Evolutionary conservation across 1,284 basidiomycete species (phyloP), one percentile per base, ranked within the genome.

Genomic region (Rhodotorula sp.): DNA sequence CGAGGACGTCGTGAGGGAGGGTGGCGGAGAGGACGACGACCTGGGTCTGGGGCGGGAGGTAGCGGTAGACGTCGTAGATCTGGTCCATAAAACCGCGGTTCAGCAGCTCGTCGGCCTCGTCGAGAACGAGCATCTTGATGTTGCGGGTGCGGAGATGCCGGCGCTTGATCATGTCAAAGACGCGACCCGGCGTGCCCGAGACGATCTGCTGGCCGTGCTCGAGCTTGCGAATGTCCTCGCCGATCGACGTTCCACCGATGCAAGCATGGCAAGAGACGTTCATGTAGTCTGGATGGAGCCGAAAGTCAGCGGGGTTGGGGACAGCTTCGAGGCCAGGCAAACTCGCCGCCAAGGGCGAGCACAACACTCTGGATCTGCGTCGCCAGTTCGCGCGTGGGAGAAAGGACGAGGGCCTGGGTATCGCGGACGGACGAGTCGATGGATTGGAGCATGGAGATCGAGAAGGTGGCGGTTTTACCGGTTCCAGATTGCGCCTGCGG

Each of bases 51-150:
- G 95, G 95, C 29, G 96, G 96, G 34, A 99, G 89, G 82, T 97
- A 97, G 68, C 94, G 91, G 82, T 97, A 99, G 63, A 99, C 91
- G 82, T 99, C 95, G 84, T 99, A 99, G 79, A 99, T 99, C 82
- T 99, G 96, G 81, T 99, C 96, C 83, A 97, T 97, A 89, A 99
- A 99, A 30, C 95, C 96, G 83, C 94, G 94, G 85, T 95, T 96
- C 74, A 99, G 85, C 53, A 99, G 84, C 79, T 99, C 95, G 80
- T 99, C 96, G 55, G 94, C 93, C 82, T 99, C 95, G 81, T 99
- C 96, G 56, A 99, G 89, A 69, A 97, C 89, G 70, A 99, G 88
- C 94, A 99, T 98, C 84, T 99, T 99, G 87, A 99, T 96, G 82
- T 98, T 97, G 74, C 94, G 88, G 60, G 96, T 99, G 65, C 94